Percentiles rank a stretch among this genome's conserved stretches.
phyloP scores from a whole-genome alignment of 768 basidiomycete genomes.

The Rossbeevera mucosa region DNA sequence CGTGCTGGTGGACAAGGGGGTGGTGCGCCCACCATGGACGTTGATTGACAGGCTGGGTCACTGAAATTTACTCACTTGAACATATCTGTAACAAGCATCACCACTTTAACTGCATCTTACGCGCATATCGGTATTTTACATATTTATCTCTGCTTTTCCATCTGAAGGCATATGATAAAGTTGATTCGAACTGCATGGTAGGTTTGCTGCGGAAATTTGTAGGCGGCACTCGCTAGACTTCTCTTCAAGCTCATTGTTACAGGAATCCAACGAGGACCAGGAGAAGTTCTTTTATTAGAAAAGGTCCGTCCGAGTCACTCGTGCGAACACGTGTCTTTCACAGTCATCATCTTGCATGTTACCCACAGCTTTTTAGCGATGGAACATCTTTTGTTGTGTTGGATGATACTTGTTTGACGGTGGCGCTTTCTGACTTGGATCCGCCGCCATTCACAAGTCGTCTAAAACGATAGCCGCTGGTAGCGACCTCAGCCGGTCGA shows the following conservation, averaged over 20 bases:
- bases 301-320: too few species aligned
- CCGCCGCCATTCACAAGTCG: not conserved
- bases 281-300: too few species aligned
- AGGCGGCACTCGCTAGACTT: not conserved
- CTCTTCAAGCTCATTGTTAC: not conserved
- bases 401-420: not conserved
- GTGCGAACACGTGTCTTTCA: too few species aligned
- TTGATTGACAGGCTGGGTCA: constrained; percentile 19
- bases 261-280: not conserved
- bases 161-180: too few species aligned
- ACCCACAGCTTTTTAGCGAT: not conserved
- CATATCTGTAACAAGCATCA: constrained; percentile 12
- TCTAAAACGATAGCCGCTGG: not conserved
- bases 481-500: not conserved
- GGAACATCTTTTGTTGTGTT: not conserved
- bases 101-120: constrained; percentile 14
- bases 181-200: not conserved
- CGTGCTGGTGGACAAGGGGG: constrained; percentile 19
- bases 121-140: constrained; percentile 27
- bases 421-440: constrained; percentile 4
- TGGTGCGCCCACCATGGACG: constrained; percentile 22
- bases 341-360: too few species aligned
- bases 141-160: constrained; percentile 11
- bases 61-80: constrained; percentile 10
- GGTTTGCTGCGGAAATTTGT: too few species aligned